Evolutionary conservation across 106 monocot genomes (phyloP).

Genomic region (Chionographis japonica): DNA sequence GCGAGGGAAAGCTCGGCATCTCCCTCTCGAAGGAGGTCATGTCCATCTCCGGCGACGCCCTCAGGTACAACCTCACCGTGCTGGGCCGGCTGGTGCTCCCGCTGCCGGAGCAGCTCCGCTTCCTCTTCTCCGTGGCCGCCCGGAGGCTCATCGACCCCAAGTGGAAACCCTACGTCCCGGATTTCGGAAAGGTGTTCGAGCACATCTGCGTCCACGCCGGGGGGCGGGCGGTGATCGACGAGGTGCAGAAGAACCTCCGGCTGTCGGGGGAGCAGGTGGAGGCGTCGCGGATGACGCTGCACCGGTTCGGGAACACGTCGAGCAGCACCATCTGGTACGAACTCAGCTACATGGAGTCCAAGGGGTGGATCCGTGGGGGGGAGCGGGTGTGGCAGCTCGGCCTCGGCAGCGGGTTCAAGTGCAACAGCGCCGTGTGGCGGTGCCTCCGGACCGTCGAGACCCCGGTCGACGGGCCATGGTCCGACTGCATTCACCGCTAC

Average conservation of each 20-base stretch:
- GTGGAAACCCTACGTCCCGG: neutral
- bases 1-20: constrained; percentile 1
- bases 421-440: constrained; percentile 88
- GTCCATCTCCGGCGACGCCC: neutral
- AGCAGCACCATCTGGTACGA: constrained; percentile 31
- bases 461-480: constrained; percentile 35
- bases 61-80: neutral
- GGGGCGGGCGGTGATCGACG: constrained; percentile 1
- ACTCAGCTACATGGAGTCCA: constrained; percentile 13
- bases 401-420: constrained; percentile 83
- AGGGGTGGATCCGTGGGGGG: constrained; percentile 13
- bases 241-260: neutral
- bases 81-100: constrained; percentile 10
- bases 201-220: constrained; percentile 13
- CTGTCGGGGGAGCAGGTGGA: constrained; percentile 14
- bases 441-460: constrained; percentile 11
- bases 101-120: neutral
- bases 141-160: neutral
- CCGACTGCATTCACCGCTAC: constrained; percentile 24
- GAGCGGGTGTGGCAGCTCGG: constrained; percentile 31
- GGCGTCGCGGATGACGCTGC: constrained; percentile 19
- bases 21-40: constrained; percentile 6
- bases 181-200: constrained; percentile 1
- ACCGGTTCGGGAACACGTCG: constrained; percentile 30
- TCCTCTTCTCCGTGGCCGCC: neutral